These are phyloP conservation scores for Blastobotrys arbuscula DNA, from an alignment of 1,139 yeast species.

Conservation along the genomic window DNA sequence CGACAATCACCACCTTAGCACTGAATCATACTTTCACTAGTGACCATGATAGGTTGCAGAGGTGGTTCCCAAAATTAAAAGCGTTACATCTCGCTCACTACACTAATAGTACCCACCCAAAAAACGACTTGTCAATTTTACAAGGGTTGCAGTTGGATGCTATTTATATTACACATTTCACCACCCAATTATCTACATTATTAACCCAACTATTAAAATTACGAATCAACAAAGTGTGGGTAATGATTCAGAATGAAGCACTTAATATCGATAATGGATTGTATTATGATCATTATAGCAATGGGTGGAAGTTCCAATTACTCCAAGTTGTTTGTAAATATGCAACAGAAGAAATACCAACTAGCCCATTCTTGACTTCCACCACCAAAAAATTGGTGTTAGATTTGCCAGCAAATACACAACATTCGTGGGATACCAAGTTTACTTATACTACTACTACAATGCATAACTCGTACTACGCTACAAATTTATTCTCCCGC, in stretches of 20 bases:
- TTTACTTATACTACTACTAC: background rate
- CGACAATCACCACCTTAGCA: background rate
- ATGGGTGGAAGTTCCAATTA: background rate
- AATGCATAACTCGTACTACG: background rate
- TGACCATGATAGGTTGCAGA: background rate
- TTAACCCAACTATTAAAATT: background rate
- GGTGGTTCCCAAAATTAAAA: constrained; percentile 1
- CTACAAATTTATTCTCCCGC: background rate
- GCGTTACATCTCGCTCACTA: background rate
- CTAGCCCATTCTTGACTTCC: too few relatives aligned
- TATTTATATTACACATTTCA: constrained; percentile 1
- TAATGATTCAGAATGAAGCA: background rate
- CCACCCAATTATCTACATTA: background rate
- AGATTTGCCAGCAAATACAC: background rate
- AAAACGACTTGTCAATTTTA: background rate
- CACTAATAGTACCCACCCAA: background rate
- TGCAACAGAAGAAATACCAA: background rate
- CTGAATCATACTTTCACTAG: background rate
- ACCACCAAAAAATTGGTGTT: background rate
- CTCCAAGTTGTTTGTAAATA: background rate
- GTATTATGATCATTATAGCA: too few relatives aligned
- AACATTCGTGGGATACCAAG: too few relatives aligned
- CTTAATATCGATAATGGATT: background rate
- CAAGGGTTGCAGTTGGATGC: background rate
- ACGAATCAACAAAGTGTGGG: background rate